Evolutionary conservation across 2,329 filamentous ascomycete species (phyloP).

Genomic region (Aspergillus chevalieri): DNA sequence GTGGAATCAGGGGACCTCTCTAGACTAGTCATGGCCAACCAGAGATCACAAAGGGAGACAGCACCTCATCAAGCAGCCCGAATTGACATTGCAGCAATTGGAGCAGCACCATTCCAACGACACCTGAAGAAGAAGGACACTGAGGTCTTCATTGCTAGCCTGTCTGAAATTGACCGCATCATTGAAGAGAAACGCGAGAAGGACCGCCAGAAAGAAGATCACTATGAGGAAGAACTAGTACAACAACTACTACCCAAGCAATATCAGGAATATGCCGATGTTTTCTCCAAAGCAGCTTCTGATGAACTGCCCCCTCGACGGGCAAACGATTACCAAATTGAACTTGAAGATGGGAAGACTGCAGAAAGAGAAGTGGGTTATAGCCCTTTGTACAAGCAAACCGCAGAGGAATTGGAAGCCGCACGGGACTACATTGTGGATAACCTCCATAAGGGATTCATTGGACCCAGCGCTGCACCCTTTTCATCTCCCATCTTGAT

Average conservation of each 20-base stretch:
- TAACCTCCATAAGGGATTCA: background rate
- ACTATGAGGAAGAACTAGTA: background rate
- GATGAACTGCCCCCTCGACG: background rate
- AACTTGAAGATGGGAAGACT: background rate
- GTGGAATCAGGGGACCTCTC: too few species aligned
- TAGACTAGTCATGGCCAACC: too few species aligned
- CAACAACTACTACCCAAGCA: background rate
- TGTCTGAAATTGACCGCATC: background rate
- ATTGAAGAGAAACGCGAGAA: background rate
- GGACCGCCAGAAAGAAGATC: background rate
- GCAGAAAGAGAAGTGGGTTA: background rate
- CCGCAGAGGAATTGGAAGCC: background rate
- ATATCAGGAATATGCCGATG: background rate
- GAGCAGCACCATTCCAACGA: background rate
- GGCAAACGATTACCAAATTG: background rate
- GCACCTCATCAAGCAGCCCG: background rate
- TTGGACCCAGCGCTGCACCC: background rate
- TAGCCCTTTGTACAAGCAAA: background rate
- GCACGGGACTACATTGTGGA: background rate
- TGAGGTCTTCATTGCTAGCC: background rate
- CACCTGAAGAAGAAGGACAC: background rate
- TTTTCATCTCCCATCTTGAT: background rate
- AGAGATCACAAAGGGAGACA: too few species aligned
- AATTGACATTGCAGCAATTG: background rate
- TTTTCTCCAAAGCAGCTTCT: background rate